These are phyloP conservation scores for Sclerotinia nivalis DNA, from an alignment of 2,329 filamentous ascomycete species.

Conservation along the genomic window DNA sequence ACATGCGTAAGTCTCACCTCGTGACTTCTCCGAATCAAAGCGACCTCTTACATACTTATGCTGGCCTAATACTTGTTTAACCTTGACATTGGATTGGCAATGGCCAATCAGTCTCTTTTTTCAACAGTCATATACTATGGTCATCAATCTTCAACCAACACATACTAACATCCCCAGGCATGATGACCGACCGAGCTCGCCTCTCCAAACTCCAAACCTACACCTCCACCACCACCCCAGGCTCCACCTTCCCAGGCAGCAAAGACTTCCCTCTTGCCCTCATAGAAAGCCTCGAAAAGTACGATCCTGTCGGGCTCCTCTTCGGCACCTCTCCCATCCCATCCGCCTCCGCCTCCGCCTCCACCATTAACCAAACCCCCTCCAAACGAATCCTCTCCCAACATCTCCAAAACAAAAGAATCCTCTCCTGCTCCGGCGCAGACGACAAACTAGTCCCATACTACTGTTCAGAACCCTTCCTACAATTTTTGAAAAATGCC, in stretches of 20 bases:
- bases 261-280: conserved; percentile 73
- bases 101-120: too few relatives aligned
- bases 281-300: conserved; percentile 59
- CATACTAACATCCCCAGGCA: conserved; percentile 30
- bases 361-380: conserved; percentile 43
- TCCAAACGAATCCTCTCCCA: conserved; percentile 50
- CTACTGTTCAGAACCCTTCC: conserved; percentile 57
- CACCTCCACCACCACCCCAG: conserved; percentile 54
- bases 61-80: too few relatives aligned
- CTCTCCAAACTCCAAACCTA: conserved; percentile 66
- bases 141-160: not conserved
- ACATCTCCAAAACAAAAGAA: conserved; percentile 59
- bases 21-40: too few relatives aligned
- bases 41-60: too few relatives aligned
- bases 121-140: too few relatives aligned
- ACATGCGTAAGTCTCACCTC: conserved; percentile 62
- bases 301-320: conserved; percentile 75
- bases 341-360: not conserved
- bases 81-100: too few relatives aligned
- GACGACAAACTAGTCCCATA: conserved; percentile 75
- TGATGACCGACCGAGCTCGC: conserved; percentile 78
- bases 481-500: conserved; percentile 61
- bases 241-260: conserved; percentile 70
- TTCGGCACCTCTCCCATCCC: conserved; percentile 53
- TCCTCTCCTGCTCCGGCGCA: conserved; percentile 65